Evolutionary conservation across 176 grass and related monocot genomes (phyloP), one percentile per base, ranked within the genome.

Genomic region (Pontederia paniculata): DNA sequence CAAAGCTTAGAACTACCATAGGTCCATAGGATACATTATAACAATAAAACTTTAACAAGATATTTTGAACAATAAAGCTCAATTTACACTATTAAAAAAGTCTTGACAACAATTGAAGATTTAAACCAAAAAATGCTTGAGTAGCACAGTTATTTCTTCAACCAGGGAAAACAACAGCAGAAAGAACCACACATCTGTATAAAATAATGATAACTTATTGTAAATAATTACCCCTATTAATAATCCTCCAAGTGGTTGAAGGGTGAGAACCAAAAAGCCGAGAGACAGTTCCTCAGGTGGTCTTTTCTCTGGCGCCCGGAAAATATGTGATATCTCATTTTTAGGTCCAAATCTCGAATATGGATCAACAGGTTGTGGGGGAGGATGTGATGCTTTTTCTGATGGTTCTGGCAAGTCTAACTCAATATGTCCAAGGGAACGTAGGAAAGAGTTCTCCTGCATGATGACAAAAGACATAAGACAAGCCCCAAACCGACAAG

Each of bases 381-480:
- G 83, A 67, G 94, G 83, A 13, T 71, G 78, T 19, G 80, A 46
- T 73, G 83, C 80, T 65, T 93, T 99, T 68, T 99, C 94, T 53
- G 87, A 78, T 64, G 83, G 76, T 28, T 88, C 86, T 4, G 94
- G 94, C 57, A 99, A 74, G 70, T 99, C 94, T 50, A 99, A 74
- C 17, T 85, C 83, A 69, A 99, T 19, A 58, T 78, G 66, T 58
- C 80, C 94, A 67, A 93, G 80, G 45, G 73, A 56, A 69, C 46
- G 65, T 57, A 93, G 19, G 66, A 93, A 88, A 55, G 94, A 93
- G 70, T 93, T 99, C 70, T 99, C 94, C 94, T 93, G 76, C 54
- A 52, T 13, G 73, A 53, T 42, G 45, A 20, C 60, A 31, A 53
- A 54, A 62, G 54, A 57, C 19, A 70, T 59, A 62, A 55, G 50